These are phyloP conservation scores for Aspergillus transmontanensis DNA, from an alignment of 2,329 filamentous ascomycete genomes.

Conservation along the genomic window DNA sequence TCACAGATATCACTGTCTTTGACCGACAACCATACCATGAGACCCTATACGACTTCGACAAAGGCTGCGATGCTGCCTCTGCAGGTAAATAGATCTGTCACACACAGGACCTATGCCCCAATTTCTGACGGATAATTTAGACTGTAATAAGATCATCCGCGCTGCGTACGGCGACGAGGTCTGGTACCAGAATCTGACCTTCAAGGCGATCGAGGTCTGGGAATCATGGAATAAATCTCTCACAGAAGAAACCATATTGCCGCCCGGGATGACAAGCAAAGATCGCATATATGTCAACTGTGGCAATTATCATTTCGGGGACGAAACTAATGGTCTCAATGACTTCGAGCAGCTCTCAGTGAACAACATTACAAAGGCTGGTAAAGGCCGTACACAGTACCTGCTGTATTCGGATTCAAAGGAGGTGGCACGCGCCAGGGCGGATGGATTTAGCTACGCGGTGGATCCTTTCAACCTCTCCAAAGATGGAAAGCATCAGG, in stretches of 20 bases:
- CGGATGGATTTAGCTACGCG: conserved; percentile 32
- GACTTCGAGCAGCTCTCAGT: conserved; percentile 43
- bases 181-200: conserved; percentile 51
- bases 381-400: conserved; percentile 40
- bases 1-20: conserved; percentile 51
- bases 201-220: conserved; percentile 48
- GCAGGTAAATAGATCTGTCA: conserved; percentile 32
- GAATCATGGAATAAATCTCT: conserved; percentile 46
- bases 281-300: conserved; percentile 46
- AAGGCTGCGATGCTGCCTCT: conserved; percentile 49
- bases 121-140: conserved; percentile 27
- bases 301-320: conserved; percentile 30
- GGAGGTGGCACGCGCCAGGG: conserved; percentile 31
- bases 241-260: conserved; percentile 28
- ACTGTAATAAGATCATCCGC: conserved; percentile 51
- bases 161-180: conserved; percentile 47
- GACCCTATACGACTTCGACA: conserved; percentile 43
- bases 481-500: conserved; percentile 30
- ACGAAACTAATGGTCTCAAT: conserved; percentile 9
- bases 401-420: conserved; percentile 27
- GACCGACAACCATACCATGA: conserved; percentile 51
- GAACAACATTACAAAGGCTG: conserved; percentile 38
- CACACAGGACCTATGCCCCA: conserved; percentile 34
- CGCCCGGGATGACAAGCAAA: conserved; percentile 39
- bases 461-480: conserved; percentile 42